Evolutionary conservation across 2,329 filamentous ascomycete genomes (phyloP).

Genomic region (Fusarium devonianum): DNA sequence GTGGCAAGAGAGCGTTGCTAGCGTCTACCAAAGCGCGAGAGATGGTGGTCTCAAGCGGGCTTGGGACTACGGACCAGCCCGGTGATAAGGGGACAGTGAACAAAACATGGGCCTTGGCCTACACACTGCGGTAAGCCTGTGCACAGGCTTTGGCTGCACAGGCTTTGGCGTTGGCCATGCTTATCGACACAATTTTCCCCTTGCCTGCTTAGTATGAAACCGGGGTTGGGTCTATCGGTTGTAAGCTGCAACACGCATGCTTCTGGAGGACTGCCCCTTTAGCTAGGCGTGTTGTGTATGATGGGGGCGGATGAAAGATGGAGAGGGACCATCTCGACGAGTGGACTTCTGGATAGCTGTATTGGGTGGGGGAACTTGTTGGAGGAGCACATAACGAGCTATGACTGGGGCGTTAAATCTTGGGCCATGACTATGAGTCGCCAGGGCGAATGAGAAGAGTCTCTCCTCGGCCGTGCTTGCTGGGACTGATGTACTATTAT

Average conservation of each 20-base stretch:
- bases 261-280: slow-evolving; percentile 1
- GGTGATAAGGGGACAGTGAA: slow-evolving; percentile 44
- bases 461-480: slow-evolving; percentile 18
- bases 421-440: slow-evolving; percentile 7
- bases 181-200: no score
- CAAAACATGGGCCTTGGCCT: slow-evolving; percentile 5
- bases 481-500: slow-evolving; percentile 33
- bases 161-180: no score
- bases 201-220: no score
- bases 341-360: slow-evolving; percentile 13
- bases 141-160: neutral
- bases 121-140: neutral
- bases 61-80: slow-evolving; percentile 63
- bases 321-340: slow-evolving; percentile 9
- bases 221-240: neutral
- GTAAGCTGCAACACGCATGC: slow-evolving; percentile 9
- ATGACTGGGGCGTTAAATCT: slow-evolving; percentile 28
- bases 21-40: slow-evolving; percentile 73
- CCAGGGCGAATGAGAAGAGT: slow-evolving; percentile 7
- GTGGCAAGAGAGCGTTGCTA: slow-evolving; percentile 77
- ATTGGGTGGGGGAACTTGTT: slow-evolving; percentile 5
- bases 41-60: slow-evolving; percentile 67
- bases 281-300: slow-evolving; percentile 8
- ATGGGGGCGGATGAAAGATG: slow-evolving; percentile 9
- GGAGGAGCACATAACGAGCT: slow-evolving; percentile 27